Evolutionary conservation across 2,329 filamentous ascomycete species (phyloP), one percentile per base, ranked within the genome.

Genomic region (Hypomyces perniciosus): DNA sequence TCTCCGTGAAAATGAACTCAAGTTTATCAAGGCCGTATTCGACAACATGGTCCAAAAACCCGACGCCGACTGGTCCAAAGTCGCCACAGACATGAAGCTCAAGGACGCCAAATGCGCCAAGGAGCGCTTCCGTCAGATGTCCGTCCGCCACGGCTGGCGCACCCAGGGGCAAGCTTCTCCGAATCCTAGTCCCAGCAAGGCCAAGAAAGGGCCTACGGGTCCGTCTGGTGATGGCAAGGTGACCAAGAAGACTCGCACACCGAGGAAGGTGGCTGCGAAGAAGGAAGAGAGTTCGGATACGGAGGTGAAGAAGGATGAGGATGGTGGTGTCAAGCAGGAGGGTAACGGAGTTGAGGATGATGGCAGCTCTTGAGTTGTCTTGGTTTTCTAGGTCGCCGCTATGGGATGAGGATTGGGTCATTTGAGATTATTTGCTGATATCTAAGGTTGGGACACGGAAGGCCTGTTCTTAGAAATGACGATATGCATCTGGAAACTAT

Each of bases 91-190:
- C 9, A 55, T 71, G 10, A 63, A 62, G 4, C 65, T 74, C 48
- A 72, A 72, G 52, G 66, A 71, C 44, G 67, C 62, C 46, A 71
- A 69, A 44, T 72, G 69, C 51, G 71, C 71, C 52, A 70, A 68
- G 47, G 66, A 72, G 52, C 68, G 68, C 31, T 72, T 71, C 60
- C 66, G 68, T 6, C 63, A 69, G 48, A 68, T 74, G 60, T 66
- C 66, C 10, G 60, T 67, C 51, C 68, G 67, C 20, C 70, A 72
- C 51, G 65, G 63, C 48, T 74, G 71, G 72, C 64, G 66, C 37
- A 62, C 60, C 5, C 31, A 5, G 3, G 10, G 6, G 2, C 58
- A 55, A 43, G 54, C 46, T 9, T 12, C 49, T 8, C 28, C 47
- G 7, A 28, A 27, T 9, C 26, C 48, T 1, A 61, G 58, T 39